phyloP scores from a whole-genome alignment of 306 rosid genomes.

The Rosa multiflora region DNA sequence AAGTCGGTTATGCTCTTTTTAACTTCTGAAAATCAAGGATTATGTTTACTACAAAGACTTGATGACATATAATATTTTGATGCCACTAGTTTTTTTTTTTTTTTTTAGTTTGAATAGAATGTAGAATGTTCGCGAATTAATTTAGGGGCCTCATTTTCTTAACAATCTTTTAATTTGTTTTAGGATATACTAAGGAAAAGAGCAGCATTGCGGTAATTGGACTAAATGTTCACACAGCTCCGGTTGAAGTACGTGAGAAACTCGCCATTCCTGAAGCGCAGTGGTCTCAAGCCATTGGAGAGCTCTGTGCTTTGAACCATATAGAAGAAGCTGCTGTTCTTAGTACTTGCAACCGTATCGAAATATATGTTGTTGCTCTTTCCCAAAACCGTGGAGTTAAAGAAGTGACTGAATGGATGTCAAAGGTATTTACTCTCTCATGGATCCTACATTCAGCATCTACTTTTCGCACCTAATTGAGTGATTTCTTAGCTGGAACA shows the following conservation, averaged over 20 bases:
- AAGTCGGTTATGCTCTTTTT: not conserved
- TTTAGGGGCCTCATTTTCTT: slow-evolving; percentile 14
- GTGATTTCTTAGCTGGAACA: not conserved
- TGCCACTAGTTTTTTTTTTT: not conserved
- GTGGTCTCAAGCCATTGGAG: slow-evolving; percentile 72
- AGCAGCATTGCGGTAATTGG: slow-evolving; percentile 76
- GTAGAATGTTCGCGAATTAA: not conserved
- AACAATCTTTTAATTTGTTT: slow-evolving; percentile 3
- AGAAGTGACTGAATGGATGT: slow-evolving; percentile 98
- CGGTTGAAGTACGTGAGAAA: slow-evolving; percentile 86
- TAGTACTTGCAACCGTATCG: slow-evolving; percentile 88
- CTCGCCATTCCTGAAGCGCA: slow-evolving; percentile 81
- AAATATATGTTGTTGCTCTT: slow-evolving; percentile 79
- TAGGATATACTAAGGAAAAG: slow-evolving; percentile 86
- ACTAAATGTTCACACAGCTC: slow-evolving; percentile 73
- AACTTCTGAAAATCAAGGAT: not conserved
- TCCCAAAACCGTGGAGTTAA: slow-evolving; percentile 88
- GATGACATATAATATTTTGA: no score
- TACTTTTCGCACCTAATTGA: not conserved
- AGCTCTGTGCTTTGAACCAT: slow-evolving; percentile 81
- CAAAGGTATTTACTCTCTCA: slow-evolving; percentile 50
- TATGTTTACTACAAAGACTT: not conserved
- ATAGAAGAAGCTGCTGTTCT: slow-evolving; percentile 96
- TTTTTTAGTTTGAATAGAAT: not conserved
- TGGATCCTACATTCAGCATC: not conserved